Evolutionary conservation across 805 yeast species (phyloP).

Genomic region (Metschnikowia koreensis): DNA sequence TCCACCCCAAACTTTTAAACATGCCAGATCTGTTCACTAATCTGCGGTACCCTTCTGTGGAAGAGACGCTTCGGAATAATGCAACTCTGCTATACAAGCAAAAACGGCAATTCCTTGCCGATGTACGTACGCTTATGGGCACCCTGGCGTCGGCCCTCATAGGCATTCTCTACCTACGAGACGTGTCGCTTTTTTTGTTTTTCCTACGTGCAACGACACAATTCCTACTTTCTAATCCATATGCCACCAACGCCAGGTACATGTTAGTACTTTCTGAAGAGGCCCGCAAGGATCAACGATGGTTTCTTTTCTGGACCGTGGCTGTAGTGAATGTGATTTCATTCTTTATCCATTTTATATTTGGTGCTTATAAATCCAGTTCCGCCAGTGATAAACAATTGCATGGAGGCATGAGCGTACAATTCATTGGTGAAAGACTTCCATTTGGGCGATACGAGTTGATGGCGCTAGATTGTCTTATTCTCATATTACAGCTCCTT

Average conservation of each 20-base stretch:
- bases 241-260: conserved; percentile 17
- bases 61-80: conserved; percentile 43
- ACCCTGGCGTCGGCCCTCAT: conserved; percentile 37
- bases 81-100: conserved; percentile 41
- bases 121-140: conserved; percentile 34
- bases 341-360: conserved; percentile 26
- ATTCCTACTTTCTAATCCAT: conserved; percentile 30
- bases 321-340: conserved; percentile 24
- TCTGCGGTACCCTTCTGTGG: conserved; percentile 33
- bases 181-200: conserved; percentile 36
- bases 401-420: conserved; percentile 35
- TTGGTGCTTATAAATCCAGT: conserved; percentile 23
- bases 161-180: conserved; percentile 40
- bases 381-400: conserved; percentile 20
- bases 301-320: conserved; percentile 26
- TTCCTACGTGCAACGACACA: conserved; percentile 27
- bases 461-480: conserved; percentile 26
- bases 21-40: conserved; percentile 24
- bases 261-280: conserved; percentile 22
- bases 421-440: conserved; percentile 39
- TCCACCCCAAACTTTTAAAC: background rate
- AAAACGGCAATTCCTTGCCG: conserved; percentile 37
- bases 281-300: conserved; percentile 26
- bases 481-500: conserved; percentile 29
- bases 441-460: conserved; percentile 28